Percentiles rank a stretch among this genome's conserved stretches.
Conservation (phyloP, 257 asterid species). For the Knoxia roxburghii region DNA sequence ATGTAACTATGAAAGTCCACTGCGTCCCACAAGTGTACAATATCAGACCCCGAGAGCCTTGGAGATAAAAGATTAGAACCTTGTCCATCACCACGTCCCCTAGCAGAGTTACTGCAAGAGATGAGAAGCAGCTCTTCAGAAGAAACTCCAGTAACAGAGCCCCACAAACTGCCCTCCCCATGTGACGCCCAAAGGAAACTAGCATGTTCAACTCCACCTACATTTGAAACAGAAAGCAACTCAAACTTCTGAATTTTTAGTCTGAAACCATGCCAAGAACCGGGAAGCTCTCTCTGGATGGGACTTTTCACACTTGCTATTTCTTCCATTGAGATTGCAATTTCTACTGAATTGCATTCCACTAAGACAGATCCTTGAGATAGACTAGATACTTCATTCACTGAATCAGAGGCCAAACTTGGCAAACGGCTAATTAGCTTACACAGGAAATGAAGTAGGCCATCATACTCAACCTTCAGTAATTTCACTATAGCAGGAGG, state of each 20-base stretch:
- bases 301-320: constrained; percentile 40
- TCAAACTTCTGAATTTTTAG: constrained; percentile 64
- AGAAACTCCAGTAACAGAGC: constrained; percentile 56
- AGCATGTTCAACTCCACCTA: constrained; percentile 67
- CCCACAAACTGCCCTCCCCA: constrained; percentile 80
- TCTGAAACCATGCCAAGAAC: constrained; percentile 73
- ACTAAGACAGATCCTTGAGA: constrained; percentile 63
- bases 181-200: constrained; percentile 67
- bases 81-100: constrained; percentile 95
- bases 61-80: constrained; percentile 79
- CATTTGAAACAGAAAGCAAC: constrained; percentile 62
- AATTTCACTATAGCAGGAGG: constrained; percentile 50
- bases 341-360: constrained; percentile 58
- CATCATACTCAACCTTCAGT: constrained; percentile 46
- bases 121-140: constrained; percentile 66
- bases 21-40: constrained; percentile 61
- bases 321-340: constrained; percentile 43
- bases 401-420: constrained; percentile 37
- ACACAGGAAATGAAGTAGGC: constrained; percentile 44
- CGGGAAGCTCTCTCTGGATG: constrained; percentile 65
- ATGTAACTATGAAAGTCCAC: constrained; percentile 45
- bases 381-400: constrained; percentile 31
- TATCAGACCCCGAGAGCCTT: constrained; percentile 64
- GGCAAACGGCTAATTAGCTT: constrained; percentile 47
- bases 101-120: constrained; percentile 62